Evolutionary conservation across 345 rosid genomes (phyloP), one percentile per base, ranked within the genome.

Genomic region (Brassica carinata): DNA sequence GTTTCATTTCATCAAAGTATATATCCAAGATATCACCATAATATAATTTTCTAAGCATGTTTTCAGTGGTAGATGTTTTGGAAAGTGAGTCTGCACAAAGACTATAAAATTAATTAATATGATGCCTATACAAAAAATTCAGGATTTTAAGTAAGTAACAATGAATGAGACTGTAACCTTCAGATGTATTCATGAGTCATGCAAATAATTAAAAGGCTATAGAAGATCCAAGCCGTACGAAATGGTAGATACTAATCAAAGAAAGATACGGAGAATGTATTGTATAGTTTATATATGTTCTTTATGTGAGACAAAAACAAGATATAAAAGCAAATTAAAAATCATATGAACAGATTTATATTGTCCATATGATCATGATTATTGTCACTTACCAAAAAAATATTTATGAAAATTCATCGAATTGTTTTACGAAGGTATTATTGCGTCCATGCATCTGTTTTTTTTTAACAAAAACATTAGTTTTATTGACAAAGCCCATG

Each of bases 221-320:
- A n/a, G 58, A n/a, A 51, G 18, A 51, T 51, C 15, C 58, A 51
- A 51, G n/a, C 58, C 18, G 58, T 51, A n/a, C 58, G 58, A 51
- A 45, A 14, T 14, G 18, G 15, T 48, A 13, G 58, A 51, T 51
- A 51, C 58, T 51, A 51, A 51, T 51, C 58, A 51, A 51, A n/a
- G 18, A 14, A 51, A 18, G 18, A 51, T 51, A 51, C 58, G 18
- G 76, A 75, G 11, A 57, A 74, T 53, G 1, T 19, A 62, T 78
- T 71, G 36, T 29, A 51, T 63, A 13, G 36, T 55, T 43, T 7
- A 79, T 74, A n/a, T n/a, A n/a, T n/a, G 40, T 67, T 73, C 29
- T 27, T 48, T 36, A 26, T 63, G 58, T n/a, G 7, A 69, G 72
- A 69, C 79, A 74, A 27, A 80, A 75, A 69, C 19, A 51, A 64